These are phyloP conservation scores for Coemansia sp. DNA, from an alignment of 192 early-diverging fungal species.

Conservation along the genomic window DNA sequence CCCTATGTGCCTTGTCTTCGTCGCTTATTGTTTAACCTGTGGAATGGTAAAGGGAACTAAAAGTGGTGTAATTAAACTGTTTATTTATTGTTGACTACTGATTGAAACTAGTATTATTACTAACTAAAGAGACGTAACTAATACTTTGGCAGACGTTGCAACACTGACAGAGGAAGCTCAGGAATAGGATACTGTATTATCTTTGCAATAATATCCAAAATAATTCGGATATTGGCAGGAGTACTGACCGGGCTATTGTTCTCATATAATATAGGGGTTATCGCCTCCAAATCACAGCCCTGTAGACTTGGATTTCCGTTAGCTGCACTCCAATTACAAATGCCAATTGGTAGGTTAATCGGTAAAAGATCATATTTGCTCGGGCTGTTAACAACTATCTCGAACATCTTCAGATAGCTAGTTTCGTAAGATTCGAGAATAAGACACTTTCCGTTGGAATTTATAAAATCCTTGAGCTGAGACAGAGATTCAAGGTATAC, in stretches of 20 bases:
- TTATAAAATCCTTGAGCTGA: background rate
- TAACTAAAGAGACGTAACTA: background rate
- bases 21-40: background rate
- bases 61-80: no score
- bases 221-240: background rate
- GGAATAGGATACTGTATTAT: background rate
- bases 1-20: background rate
- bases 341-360: background rate
- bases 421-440: background rate
- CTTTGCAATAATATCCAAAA: background rate
- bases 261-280: background rate
- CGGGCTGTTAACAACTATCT: background rate
- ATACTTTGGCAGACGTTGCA: background rate
- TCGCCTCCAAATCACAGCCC: background rate
- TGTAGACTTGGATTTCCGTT: background rate
- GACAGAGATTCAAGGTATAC: background rate
- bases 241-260: background rate
- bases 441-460: background rate
- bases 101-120: background rate
- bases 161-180: background rate
- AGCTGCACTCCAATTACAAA: background rate
- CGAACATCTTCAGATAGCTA: background rate
- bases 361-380: background rate
- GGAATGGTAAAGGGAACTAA: background rate
- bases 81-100: no score